These are phyloP conservation scores for Artemisia argyi DNA, from an alignment of 129 eudicot species.

Conservation along the genomic window DNA sequence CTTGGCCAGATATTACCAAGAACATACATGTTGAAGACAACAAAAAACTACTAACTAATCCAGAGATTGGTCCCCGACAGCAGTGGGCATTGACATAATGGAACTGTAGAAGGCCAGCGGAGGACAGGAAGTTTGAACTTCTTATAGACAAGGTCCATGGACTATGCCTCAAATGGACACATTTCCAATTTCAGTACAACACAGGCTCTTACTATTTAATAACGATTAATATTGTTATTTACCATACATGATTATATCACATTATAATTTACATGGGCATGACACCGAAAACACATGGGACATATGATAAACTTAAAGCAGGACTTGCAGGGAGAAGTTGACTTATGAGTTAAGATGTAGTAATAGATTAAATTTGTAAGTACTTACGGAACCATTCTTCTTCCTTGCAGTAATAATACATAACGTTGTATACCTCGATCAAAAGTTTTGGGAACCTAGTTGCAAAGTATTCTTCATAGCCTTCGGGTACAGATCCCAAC, in stretches of 20 bases:
- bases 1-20: too few species aligned
- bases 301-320: background rate
- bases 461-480: constrained; percentile 72
- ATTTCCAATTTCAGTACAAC: too few species aligned
- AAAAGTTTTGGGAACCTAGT: constrained; percentile 75
- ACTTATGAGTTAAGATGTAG: background rate
- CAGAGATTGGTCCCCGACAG: too few species aligned
- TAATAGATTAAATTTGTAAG: constrained; percentile 25
- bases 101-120: too few species aligned
- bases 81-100: too few species aligned
- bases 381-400: constrained; percentile 76
- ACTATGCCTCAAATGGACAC: too few species aligned
- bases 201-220: too few species aligned
- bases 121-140: too few species aligned
- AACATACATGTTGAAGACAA: too few species aligned
- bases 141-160: too few species aligned
- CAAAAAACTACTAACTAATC: too few species aligned
- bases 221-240: constrained; percentile 13
- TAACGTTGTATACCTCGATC: constrained; percentile 85
- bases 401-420: constrained; percentile 53
- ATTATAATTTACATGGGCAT: constrained; percentile 19
- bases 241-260: background rate
- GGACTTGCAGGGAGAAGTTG: constrained; percentile 1
- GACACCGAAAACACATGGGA: constrained; percentile 1
- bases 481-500: constrained; percentile 83